Percentiles rank a stretch among this genome's conserved stretches.
phyloP scores from a whole-genome alignment of 176 grass and related monocot genomes.

The Bromus sterilis region DNA sequence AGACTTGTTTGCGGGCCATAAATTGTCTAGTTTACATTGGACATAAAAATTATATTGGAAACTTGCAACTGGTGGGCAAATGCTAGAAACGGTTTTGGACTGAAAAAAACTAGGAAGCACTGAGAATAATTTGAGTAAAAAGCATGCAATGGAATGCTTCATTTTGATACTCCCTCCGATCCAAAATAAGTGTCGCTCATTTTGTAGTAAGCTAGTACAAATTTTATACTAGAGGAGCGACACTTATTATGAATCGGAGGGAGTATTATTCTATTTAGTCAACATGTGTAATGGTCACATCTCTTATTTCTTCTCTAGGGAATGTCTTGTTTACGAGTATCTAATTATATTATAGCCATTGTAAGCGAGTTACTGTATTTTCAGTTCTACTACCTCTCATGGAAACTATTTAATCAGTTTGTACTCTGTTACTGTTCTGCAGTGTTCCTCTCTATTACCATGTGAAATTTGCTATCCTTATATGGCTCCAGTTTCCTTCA shows the following conservation, averaged over 20 bases:
- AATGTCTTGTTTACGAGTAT: neutral
- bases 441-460: constrained; percentile 84
- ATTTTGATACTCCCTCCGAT: too few relatives aligned
- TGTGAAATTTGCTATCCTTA: constrained; percentile 74
- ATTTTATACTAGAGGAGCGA: too few relatives aligned
- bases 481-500: constrained; percentile 78
- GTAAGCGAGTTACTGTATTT: neutral
- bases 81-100: neutral
- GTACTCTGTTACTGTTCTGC: constrained; percentile 28
- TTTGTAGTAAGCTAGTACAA: too few relatives aligned
- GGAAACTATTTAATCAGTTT: neutral
- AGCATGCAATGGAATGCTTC: neutral
- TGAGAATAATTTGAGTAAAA: neutral
- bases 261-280: neutral
- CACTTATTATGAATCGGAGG: too few relatives aligned
- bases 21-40: neutral
- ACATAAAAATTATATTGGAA: neutral
- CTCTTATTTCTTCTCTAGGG: neutral
- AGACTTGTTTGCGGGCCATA: neutral
- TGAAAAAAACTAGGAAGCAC: neutral
- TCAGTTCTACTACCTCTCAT: neutral
- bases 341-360: neutral
- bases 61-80: neutral
- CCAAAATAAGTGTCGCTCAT: too few relatives aligned
- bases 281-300: neutral